These are phyloP conservation scores for Talaromyces borbonicus DNA, from an alignment of 495 filamentous ascomycete species.

Conservation along the genomic window DNA sequence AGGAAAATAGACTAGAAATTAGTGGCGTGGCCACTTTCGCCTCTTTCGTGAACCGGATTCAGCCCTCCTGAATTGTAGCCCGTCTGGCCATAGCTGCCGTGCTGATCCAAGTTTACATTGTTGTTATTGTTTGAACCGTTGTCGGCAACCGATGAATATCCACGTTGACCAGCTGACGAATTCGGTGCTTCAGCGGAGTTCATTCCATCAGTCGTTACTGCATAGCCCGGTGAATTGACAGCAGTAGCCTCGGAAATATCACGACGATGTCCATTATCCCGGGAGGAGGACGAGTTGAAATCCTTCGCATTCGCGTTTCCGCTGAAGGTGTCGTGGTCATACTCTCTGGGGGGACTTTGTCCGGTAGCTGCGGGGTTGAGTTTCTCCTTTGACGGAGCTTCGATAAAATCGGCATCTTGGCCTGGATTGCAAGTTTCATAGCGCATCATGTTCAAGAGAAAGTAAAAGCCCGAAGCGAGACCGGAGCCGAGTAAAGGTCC, in stretches of 20 bases:
- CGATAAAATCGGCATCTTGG: conserved; percentile 40
- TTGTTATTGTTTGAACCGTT: not conserved
- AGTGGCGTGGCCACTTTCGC: not conserved
- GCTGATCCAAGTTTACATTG: not conserved
- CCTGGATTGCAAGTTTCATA: conserved; percentile 74
- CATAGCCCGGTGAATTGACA: not conserved
- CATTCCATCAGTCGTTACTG: not conserved
- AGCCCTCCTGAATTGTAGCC: not conserved
- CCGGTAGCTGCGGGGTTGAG: not conserved
- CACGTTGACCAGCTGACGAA: not conserved
- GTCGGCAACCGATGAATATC: not conserved
- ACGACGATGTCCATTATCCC: not conserved
- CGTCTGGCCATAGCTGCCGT: no score
- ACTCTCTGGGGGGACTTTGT: not conserved
- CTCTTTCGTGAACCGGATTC: not conserved
- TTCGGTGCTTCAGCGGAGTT: not conserved
- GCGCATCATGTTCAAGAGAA: conserved; percentile 53
- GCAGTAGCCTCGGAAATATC: conserved; percentile 5
- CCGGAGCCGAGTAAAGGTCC: conserved; percentile 58
- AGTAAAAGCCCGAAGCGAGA: conserved; percentile 59
- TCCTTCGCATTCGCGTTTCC: not conserved
- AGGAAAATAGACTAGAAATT: not conserved
- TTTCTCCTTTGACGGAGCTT: not conserved
- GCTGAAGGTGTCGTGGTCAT: not conserved
- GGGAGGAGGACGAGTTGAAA: not conserved